Conservation (phyloP, 208 protist species). For the Acanthamoeba lenticulata region DNA sequence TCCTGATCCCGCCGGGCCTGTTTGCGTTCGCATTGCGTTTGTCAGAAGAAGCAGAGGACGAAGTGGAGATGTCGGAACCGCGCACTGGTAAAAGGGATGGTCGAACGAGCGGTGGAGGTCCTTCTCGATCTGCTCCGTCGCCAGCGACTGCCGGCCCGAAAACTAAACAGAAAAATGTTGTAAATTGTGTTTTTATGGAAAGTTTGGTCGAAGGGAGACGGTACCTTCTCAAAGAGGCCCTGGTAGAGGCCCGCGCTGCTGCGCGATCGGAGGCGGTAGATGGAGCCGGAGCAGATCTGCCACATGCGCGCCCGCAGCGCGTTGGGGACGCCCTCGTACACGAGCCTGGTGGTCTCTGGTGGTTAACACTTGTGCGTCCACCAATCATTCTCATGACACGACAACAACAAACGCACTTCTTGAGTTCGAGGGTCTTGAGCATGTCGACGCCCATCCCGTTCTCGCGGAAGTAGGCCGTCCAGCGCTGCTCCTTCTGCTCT, state of each 20-base stretch:
- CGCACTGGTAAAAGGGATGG: conserved; percentile 44
- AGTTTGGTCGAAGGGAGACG: neutral
- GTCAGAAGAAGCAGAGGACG: too few relatives aligned
- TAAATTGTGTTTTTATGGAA: neutral
- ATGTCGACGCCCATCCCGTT: conserved; percentile 64
- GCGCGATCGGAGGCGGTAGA: neutral
- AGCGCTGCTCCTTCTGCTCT: neutral
- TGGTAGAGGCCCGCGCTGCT: conserved; percentile 2
- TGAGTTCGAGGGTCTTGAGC: conserved; percentile 23
- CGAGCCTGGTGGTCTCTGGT: neutral
- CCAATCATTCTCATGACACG: too few relatives aligned
- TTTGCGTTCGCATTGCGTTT: neutral
- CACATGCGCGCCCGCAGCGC: neutral
- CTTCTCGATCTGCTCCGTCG: conserved; percentile 59
- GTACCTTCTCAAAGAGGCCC: conserved; percentile 6
- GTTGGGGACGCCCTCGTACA: conserved; percentile 55
- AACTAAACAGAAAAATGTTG: neutral
- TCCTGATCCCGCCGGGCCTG: neutral
- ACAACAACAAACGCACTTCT: too few relatives aligned
- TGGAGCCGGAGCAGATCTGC: conserved; percentile 53
- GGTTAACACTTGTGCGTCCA: too few relatives aligned
- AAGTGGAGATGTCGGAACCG: too few relatives aligned
- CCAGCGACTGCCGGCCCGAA: neutral
- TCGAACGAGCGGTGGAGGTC: conserved; percentile 58
- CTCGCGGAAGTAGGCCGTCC: conserved; percentile 36